Conservation (phyloP, 768 basidiomycete species). For the Suillus paluster region DNA sequence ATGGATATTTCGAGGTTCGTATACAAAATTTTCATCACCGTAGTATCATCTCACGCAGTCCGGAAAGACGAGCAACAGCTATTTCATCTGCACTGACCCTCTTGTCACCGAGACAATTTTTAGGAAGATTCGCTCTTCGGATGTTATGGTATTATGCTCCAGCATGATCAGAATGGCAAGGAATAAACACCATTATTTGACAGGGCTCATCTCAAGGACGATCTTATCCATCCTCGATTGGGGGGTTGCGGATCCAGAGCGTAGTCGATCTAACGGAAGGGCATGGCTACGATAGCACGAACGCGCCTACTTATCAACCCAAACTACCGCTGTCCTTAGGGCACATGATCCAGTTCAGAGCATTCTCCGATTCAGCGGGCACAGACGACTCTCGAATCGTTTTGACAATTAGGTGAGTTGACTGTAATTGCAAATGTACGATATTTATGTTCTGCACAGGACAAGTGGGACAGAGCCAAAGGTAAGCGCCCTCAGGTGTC, state of each 20-base stretch:
- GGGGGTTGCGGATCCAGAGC: slow-evolving; percentile 58
- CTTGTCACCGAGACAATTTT: slow-evolving; percentile 74
- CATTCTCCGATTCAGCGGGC: slow-evolving; percentile 37
- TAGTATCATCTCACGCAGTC: neutral
- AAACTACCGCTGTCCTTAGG: slow-evolving; percentile 73
- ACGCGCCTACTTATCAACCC: slow-evolving; percentile 67
- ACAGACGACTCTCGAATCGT: slow-evolving; percentile 53
- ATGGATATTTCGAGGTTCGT: slow-evolving; percentile 78
- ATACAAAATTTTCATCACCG: neutral
- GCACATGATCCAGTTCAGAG: slow-evolving; percentile 86
- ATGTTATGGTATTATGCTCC: slow-evolving; percentile 39
- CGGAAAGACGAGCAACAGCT: slow-evolving; percentile 78
- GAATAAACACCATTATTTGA: slow-evolving; percentile 5
- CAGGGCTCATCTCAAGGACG: slow-evolving; percentile 23
- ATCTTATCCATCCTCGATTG: slow-evolving; percentile 67
- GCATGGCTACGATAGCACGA: slow-evolving; percentile 72
- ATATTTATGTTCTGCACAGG: slow-evolving; percentile 38
- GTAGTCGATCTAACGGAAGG: slow-evolving; percentile 72
- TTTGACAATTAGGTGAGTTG: slow-evolving; percentile 67
- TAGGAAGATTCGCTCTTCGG: slow-evolving; percentile 60
- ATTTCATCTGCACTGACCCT: slow-evolving; percentile 76
- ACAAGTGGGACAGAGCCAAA: slow-evolving; percentile 94
- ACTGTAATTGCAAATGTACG: neutral
- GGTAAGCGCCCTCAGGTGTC: slow-evolving; percentile 40
- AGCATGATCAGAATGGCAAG: slow-evolving; percentile 1